These are phyloP conservation scores for Cryphonectria parasitica DNA, from an alignment of 2,329 filamentous ascomycete species.

Conservation along the genomic window DNA sequence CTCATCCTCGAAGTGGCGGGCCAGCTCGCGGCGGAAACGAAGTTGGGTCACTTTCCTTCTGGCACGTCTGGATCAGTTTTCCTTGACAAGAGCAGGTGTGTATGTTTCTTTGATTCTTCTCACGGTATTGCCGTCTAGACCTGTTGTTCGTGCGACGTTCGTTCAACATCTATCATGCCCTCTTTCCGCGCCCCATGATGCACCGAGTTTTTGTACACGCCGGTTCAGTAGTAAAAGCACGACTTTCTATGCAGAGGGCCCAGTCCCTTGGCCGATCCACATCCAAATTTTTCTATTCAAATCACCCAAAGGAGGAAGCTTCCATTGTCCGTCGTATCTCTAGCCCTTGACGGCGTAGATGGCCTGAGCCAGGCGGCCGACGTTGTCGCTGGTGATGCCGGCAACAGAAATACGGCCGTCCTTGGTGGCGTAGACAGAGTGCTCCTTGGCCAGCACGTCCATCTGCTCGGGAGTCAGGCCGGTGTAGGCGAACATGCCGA, in stretches of 20 bases:
- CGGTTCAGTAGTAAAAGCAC: background rate
- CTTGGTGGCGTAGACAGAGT: conserved; percentile 97
- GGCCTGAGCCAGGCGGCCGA: conserved; percentile 78
- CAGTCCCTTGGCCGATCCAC: background rate
- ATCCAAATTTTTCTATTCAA: background rate
- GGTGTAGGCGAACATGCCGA: conserved; percentile 99
- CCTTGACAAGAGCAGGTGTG: background rate
- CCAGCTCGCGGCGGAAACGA: no score
- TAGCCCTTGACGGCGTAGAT: conserved; percentile 83
- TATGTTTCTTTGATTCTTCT: background rate
- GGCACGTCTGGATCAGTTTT: background rate
- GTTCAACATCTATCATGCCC: conserved; percentile 4
- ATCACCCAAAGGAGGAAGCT: background rate
- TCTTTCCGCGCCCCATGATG: background rate
- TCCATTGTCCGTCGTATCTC: background rate
- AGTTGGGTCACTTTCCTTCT: background rate
- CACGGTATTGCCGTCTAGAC: conserved; percentile 12
- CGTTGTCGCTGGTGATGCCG: conserved; percentile 79
- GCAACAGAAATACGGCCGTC: conserved; percentile 86
- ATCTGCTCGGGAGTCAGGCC: conserved; percentile 90
- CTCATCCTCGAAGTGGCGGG: background rate
- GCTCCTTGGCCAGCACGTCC: conserved; percentile 79
- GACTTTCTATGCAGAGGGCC: background rate
- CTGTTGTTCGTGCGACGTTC: background rate
- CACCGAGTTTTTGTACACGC: conserved; percentile 18